These are phyloP conservation scores for Ophiostoma tasmaniense DNA, from an alignment of 2,329 filamentous ascomycete genomes.

Conservation along the genomic window DNA sequence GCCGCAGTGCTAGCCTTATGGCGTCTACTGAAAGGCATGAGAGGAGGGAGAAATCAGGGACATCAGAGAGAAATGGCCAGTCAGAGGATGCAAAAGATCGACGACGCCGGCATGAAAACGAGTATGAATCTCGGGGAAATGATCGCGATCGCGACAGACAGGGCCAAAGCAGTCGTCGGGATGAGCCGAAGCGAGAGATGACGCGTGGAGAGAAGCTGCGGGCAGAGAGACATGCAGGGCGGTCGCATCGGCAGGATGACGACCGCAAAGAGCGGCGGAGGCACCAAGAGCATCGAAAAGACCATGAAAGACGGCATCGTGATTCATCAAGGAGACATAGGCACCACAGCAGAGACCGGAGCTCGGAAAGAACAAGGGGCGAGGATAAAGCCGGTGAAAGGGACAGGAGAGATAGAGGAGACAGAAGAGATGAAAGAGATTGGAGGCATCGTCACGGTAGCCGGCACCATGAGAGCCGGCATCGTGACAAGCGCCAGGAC, in stretches of 20 bases:
- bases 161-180: not conserved
- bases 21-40: slow-evolving; percentile 1
- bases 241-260: not conserved
- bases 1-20: not conserved
- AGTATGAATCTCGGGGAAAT: not conserved
- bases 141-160: not conserved
- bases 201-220: not conserved
- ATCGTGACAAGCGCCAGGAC: slow-evolving; percentile 1
- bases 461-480: slow-evolving; percentile 8
- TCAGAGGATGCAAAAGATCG: not conserved
- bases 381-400: not conserved
- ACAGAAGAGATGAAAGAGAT: not conserved
- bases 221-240: not conserved
- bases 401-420: not conserved
- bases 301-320: not conserved
- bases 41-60: not conserved
- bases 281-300: not conserved
- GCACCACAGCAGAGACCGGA: slow-evolving; percentile 3
- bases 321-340: not conserved
- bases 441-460: not conserved
- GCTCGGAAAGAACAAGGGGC: not conserved
- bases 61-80: not conserved
- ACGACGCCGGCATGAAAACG: not conserved
- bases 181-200: not conserved
- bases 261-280: slow-evolving; percentile 1